Evolutionary conservation across 2,329 filamentous ascomycete species (phyloP).

Genomic region (Pestalotiopsis sp.): DNA sequence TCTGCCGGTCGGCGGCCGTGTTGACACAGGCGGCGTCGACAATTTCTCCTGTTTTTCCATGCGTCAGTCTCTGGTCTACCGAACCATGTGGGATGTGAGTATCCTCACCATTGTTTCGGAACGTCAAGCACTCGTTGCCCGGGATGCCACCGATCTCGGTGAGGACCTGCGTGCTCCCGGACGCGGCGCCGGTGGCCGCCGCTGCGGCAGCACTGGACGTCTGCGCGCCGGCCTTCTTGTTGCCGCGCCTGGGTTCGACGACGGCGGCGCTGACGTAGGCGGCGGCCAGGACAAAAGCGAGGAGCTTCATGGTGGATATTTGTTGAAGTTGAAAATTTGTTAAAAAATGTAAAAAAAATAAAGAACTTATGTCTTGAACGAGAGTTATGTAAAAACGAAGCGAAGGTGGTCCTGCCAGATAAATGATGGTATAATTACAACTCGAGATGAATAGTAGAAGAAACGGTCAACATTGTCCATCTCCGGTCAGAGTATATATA

Average conservation of each 20-base stretch:
- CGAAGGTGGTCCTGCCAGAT: constrained; percentile 5
- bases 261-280: constrained; percentile 1
- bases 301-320: constrained; percentile 3
- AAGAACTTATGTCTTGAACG: background rate
- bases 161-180: constrained; percentile 28
- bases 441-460: background rate
- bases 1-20: constrained; percentile 40
- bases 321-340: background rate
- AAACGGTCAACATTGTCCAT: background rate
- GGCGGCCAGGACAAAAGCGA: background rate
- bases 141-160: constrained; percentile 39
- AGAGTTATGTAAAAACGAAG: background rate
- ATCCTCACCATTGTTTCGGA: constrained; percentile 41
- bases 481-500: background rate
- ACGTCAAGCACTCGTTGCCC: constrained; percentile 40
- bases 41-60: constrained; percentile 35
- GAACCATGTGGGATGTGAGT: too few species aligned
- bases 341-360: too few species aligned
- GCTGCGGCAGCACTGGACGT: background rate
- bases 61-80: background rate
- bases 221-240: background rate
- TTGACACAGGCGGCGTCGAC: constrained; percentile 42
- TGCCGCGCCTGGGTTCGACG: background rate
- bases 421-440: background rate
- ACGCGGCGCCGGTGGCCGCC: background rate